Conservation (phyloP, 73 alveolate species). For the Stentor coeruleus region DNA sequence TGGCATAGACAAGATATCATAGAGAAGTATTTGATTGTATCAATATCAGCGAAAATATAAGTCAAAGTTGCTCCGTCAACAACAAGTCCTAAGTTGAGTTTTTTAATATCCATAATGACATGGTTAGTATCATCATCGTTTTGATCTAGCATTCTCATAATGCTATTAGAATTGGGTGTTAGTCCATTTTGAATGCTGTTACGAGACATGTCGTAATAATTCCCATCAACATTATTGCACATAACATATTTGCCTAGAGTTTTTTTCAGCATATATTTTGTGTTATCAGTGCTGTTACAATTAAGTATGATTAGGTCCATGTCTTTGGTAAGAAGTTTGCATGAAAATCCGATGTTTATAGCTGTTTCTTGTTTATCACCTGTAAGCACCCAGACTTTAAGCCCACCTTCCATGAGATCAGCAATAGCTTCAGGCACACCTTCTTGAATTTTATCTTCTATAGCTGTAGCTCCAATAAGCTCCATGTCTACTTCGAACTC, state of each 20-base stretch:
- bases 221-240: not conserved
- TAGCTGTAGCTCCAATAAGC: constrained; percentile 95
- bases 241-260: not conserved
- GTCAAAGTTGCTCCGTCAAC: constrained; percentile 8
- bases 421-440: constrained; percentile 76
- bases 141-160: not conserved
- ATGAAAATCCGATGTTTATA: constrained; percentile 61
- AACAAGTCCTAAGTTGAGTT: constrained; percentile 9
- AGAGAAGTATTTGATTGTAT: not conserved
- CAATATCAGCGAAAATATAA: not conserved
- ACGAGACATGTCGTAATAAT: not conserved
- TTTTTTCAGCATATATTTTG: not conserved
- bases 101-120: not conserved
- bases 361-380: constrained; percentile 97
- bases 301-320: not conserved
- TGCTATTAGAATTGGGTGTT: not conserved
- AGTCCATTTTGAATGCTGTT: not conserved
- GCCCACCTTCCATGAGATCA: constrained; percentile 74
- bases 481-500: constrained; percentile 76
- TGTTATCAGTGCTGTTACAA: not conserved
- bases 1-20: constrained; percentile 25
- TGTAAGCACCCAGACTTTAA: constrained; percentile 91
- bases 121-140: constrained; percentile 1
- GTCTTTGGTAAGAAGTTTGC: not conserved
- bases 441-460: constrained; percentile 94